Evolutionary conservation across 2,329 filamentous ascomycete genomes (phyloP), one percentile per base, ranked within the genome.

Genomic region (Aspergillus sp.): DNA sequence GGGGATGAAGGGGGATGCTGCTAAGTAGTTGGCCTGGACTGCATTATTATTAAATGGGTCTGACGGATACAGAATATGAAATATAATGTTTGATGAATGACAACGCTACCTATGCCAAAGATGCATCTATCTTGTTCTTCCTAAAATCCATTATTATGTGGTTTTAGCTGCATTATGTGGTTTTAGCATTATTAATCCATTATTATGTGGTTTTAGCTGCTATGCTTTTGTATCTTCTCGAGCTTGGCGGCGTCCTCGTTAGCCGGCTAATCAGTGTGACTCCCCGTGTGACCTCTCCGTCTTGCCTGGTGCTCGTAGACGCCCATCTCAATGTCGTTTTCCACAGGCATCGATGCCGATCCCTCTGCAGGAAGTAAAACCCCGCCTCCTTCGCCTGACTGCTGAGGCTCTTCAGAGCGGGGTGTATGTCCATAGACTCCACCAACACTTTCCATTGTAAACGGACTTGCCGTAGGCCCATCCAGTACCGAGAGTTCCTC

Each of bases 371-470:
- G 65, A 38, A 60, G 48, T 46, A 74, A 51, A n/a, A 71, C 60
- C 1, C 65, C 66, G 11, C 63, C 67, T 34, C 64, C 60, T 9
- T 49, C 19, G 30, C 53, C 22, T 43, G 60, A 19, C 38, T 51
- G n/a, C 50, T 65, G 19, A 41, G 61, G 8, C 45, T 59, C 59
- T 49, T 64, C 63, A 43, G 62, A 46, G 22, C 22, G n/a, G 38
- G 47, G 74, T 68, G 17, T 71, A 41, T 77, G 76, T 0, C 84
- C 86, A 72, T 87, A 87, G 17, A 81, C 79, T 0, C 89, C 90
- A 13, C 89, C 89, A 6, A 90, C 88, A 61, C 87, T 89, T 75
- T 92, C 89, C 88, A 92, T 91, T 0, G 87, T 91, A 62, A 91
- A 91, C 8, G 85, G 82, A 59, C 88, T 90, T 0, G 91, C 91